Percentiles rank a stretch among this genome's conserved stretches.
These are phyloP conservation scores for Drosera spatulata DNA, from an alignment of 179 eudicot species.

Conservation along the genomic window DNA sequence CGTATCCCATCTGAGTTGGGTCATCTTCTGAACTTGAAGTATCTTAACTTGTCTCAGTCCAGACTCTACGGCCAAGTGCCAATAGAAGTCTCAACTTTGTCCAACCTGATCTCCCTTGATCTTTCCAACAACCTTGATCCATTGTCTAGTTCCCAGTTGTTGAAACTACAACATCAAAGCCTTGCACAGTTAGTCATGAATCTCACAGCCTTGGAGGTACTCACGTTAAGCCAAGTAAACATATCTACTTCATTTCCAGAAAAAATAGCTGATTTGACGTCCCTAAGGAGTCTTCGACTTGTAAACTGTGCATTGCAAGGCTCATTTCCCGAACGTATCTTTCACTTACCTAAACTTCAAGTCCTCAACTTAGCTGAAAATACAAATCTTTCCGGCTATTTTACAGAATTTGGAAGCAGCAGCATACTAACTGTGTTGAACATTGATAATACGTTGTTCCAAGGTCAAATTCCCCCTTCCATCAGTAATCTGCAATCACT, in stretches of 20 bases:
- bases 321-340: too few relatives aligned
- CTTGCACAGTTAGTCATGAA: background rate
- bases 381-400: background rate
- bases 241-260: background rate
- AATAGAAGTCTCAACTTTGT: background rate
- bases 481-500: too few relatives aligned
- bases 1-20: too few relatives aligned
- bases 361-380: background rate
- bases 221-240: background rate
- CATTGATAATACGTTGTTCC: too few relatives aligned
- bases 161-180: background rate
- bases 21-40: too few relatives aligned
- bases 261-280: background rate
- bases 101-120: too few relatives aligned
- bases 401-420: background rate
- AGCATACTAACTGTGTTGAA: too few relatives aligned
- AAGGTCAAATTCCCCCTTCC: too few relatives aligned
- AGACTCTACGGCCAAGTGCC: conserved; percentile 1
- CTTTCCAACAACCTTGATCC: background rate
- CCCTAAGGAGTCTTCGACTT: background rate
- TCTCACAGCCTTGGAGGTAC: background rate
- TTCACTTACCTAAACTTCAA: background rate
- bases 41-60: too few relatives aligned
- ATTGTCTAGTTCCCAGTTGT: background rate
- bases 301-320: background rate